phyloP scores from a whole-genome alignment of 257 asterid species.

The Misopates orontium region DNA sequence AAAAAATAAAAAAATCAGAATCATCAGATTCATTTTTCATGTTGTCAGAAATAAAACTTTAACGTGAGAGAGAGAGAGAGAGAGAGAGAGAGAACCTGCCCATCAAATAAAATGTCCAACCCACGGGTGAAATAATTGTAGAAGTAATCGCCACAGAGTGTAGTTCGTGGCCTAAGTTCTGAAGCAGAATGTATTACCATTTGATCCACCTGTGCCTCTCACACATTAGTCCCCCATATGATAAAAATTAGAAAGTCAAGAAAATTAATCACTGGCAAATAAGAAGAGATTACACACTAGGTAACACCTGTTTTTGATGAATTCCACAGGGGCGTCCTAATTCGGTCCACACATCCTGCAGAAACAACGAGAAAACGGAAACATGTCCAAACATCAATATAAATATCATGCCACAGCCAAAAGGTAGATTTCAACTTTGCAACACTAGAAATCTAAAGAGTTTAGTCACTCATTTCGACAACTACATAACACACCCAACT shows the following conservation, averaged over 20 bases:
- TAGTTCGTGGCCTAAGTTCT: constrained; percentile 72
- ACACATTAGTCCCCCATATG: constrained; percentile 25
- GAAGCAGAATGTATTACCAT: constrained; percentile 86
- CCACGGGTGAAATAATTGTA: constrained; percentile 80
- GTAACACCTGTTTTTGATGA: constrained; percentile 75
- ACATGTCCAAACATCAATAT: constrained; percentile 2
- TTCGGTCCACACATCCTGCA: constrained; percentile 89
- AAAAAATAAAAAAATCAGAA: constrained; percentile 24
- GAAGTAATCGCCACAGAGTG: constrained; percentile 80
- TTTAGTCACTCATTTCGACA: neutral
- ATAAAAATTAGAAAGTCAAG: constrained; percentile 13
- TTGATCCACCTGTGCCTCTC: constrained; percentile 69
- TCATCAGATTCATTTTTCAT: constrained; percentile 7
- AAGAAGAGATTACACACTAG: neutral
- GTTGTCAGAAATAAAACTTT: constrained; percentile 9
- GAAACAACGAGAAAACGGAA: constrained; percentile 19
- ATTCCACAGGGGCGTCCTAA: constrained; percentile 86
- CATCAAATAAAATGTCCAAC: constrained; percentile 74
- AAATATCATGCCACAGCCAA: constrained; percentile 8
- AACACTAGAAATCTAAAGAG: neutral
- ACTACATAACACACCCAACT: too few relatives aligned
- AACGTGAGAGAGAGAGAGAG: neutral
- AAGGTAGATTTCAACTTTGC: neutral
- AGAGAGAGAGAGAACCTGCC: constrained; percentile 49
- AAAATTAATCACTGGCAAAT: constrained; percentile 1